Base-by-base conservation (phyloP, 352 stramenopile species). In the Aphanomyces astaci region DNA sequence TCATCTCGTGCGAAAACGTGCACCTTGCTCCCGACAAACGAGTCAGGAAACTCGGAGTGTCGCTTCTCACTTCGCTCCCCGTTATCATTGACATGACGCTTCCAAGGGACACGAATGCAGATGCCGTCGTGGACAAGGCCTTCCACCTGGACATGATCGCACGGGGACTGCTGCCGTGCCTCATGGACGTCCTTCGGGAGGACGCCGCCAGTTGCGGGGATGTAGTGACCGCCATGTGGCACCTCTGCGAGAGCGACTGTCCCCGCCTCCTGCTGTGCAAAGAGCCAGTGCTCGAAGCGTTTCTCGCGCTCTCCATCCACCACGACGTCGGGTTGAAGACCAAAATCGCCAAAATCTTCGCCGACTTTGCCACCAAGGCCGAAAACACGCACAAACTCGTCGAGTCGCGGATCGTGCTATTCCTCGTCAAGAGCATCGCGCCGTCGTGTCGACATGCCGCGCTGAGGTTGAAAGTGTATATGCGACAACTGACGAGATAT, bases 371-470 rank as follows among this genome's bases (percentile, higher is more conserved):
- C 1, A 79, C 86, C 40, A 78, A 80, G 3, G 76, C 76, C 0
- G 83, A 90, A 68, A 92, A 92, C 70, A 77, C 84, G 32, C 56
- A 88, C 7, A 92, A 89, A 49, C 74, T 92, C 36, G 67, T 92
- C 15, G 82, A 92, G 66, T 77, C 83, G 40, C 79, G 81, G 11
- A 76, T 90, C 39, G 59, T 90, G 10, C 59, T 70, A 9, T 80
- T 90, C 40, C 69, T 92, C n/a, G 77, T 90, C 69, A 82, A 84
- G 70, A 88, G 86, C 62, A 82, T 90, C 7, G 86, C 76, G 17
- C 79, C 81, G 1, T 72, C 80, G 25, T 79, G 80, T 13, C 64
- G 78, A 19, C 77, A 81, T 63, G 81, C 76, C 57, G 75, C 83
- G 36, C 75, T 90, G 19, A 69, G 88, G 15, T 72, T 84, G 22